These are phyloP conservation scores for Hypoxylon rickii DNA, from an alignment of 495 filamentous ascomycete species.

Conservation along the genomic window DNA sequence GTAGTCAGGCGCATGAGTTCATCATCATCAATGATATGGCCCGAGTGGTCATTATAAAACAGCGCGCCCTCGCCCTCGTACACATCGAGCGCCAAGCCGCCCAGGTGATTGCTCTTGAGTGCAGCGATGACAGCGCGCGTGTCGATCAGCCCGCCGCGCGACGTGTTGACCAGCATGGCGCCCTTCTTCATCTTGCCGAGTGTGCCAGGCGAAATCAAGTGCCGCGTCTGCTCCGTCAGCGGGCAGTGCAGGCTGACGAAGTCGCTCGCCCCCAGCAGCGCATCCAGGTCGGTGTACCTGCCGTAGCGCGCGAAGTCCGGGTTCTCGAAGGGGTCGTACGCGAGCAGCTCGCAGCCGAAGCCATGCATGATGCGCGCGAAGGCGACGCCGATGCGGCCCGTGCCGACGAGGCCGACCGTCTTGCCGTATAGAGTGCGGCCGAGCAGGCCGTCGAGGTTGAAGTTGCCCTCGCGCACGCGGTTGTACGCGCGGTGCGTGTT, in stretches of 20 bases:
- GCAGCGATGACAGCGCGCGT: slow-evolving; percentile 62
- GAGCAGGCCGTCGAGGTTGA: slow-evolving; percentile 66
- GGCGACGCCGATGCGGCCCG: slow-evolving; percentile 58
- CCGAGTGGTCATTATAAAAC: slow-evolving; percentile 70
- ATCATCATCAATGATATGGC: slow-evolving; percentile 71
- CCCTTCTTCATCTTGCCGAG: slow-evolving; percentile 61
- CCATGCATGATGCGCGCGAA: slow-evolving; percentile 60
- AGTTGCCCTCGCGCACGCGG: slow-evolving; percentile 74
- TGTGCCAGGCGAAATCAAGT: slow-evolving; percentile 62
- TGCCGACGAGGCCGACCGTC: slow-evolving; percentile 62
- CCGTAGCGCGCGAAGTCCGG: slow-evolving; percentile 57
- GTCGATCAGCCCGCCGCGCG: slow-evolving; percentile 66
- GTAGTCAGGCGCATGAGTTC: slow-evolving; percentile 69
- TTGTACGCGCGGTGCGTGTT: slow-evolving; percentile 74
- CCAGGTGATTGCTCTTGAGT: slow-evolving; percentile 60
- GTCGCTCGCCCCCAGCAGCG: slow-evolving; percentile 58
- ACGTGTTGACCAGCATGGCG: slow-evolving; percentile 68
- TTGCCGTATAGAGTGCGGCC: slow-evolving; percentile 64
- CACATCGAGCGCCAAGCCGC: slow-evolving; percentile 62
- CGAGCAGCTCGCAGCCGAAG: slow-evolving; percentile 66
- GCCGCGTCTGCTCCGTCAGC: slow-evolving; percentile 59
- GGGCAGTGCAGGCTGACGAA: slow-evolving; percentile 70
- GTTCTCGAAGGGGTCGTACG: slow-evolving; percentile 58
- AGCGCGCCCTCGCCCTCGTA: slow-evolving; percentile 59
- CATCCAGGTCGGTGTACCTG: slow-evolving; percentile 57